phyloP scores from a whole-genome alignment of 2,329 filamentous ascomycete species.

The Fusarium sp. region DNA sequence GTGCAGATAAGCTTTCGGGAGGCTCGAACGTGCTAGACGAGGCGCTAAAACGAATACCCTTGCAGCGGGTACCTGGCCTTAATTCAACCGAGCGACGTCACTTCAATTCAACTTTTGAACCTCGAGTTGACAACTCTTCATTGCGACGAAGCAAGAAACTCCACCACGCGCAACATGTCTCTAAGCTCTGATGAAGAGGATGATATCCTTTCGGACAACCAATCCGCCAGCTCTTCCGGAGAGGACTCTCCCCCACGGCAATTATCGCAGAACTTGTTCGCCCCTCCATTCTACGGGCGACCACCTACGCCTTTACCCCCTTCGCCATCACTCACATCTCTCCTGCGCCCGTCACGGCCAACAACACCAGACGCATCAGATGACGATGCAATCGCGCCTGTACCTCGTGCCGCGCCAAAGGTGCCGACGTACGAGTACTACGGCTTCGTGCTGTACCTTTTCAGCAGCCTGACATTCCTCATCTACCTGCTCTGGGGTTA shows the following conservation, averaged over 20 bases:
- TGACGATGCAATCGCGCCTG: conserved; percentile 86
- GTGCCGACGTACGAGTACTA: conserved; percentile 99
- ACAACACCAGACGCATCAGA: conserved; percentile 94
- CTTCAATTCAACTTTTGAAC: conserved; percentile 21
- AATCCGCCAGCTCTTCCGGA: conserved; percentile 52
- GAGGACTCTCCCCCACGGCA: conserved; percentile 61
- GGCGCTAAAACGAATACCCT: conserved; percentile 22
- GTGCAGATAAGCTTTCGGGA: conserved; percentile 27
- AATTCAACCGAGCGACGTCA: conserved; percentile 27
- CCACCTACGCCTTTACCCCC: conserved; percentile 96
- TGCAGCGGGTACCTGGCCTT: conserved; percentile 35
- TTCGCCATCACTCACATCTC: conserved; percentile 91
- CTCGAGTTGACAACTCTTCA: conserved; percentile 4
- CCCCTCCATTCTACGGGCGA: conserved; percentile 95
- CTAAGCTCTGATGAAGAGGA: conserved; percentile 56
- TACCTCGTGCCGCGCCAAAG: conserved; percentile 89
- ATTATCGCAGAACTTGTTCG: conserved; percentile 69
- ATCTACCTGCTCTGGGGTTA: conserved; percentile 86
- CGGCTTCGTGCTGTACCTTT: conserved; percentile 96
- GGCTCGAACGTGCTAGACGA: conserved; percentile 7
- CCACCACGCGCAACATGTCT: conserved; percentile 48
- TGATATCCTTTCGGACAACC: conserved; percentile 56
- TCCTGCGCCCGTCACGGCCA: conserved; percentile 90
- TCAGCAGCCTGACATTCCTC: conserved; percentile 85
- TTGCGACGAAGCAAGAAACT: background rate